phyloP scores from a whole-genome alignment of 2,329 filamentous ascomycete species.

The Proliferodiscus dingleyae region DNA sequence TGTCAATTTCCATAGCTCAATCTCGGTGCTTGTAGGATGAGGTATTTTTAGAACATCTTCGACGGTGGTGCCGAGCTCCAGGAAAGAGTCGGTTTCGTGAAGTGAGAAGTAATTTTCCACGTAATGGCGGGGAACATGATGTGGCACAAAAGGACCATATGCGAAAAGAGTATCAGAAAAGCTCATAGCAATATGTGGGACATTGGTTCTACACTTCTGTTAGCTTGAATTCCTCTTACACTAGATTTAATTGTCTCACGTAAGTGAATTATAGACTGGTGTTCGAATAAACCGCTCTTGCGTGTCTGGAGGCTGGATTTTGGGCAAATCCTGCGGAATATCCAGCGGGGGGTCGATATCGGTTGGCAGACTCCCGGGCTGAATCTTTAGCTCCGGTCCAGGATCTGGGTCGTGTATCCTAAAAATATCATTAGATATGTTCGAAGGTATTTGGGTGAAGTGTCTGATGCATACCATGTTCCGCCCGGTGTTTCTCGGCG shows the following conservation, averaged over 20 bases:
- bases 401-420: conserved; percentile 50
- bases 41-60: conserved; percentile 40
- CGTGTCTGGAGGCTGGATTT: conserved; percentile 34
- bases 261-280: conserved; percentile 47
- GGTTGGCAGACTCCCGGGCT: conserved; percentile 41
- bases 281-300: conserved; percentile 45
- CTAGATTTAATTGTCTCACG: conserved; percentile 34
- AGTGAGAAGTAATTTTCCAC: conserved; percentile 50
- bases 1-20: conserved; percentile 42
- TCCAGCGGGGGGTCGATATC: conserved; percentile 43
- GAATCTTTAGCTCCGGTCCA: conserved; percentile 30
- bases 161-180: conserved; percentile 50
- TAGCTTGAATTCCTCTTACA: neutral
- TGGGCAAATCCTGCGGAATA: conserved; percentile 40
- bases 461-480: conserved; percentile 47
- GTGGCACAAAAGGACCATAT: conserved; percentile 52
- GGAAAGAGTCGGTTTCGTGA: conserved; percentile 42
- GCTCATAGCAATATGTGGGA: conserved; percentile 51
- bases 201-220: conserved; percentile 43
- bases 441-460: conserved; percentile 20
- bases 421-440: no score
- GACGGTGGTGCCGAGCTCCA: conserved; percentile 48
- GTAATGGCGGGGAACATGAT: conserved; percentile 50
- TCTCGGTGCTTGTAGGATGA: conserved; percentile 4
- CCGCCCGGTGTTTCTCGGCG: conserved; percentile 52